Percentiles rank a stretch among this genome's conserved stretches.
phyloP scores from a whole-genome alignment of 306 rosid genomes.

The Glycine soja region DNA sequence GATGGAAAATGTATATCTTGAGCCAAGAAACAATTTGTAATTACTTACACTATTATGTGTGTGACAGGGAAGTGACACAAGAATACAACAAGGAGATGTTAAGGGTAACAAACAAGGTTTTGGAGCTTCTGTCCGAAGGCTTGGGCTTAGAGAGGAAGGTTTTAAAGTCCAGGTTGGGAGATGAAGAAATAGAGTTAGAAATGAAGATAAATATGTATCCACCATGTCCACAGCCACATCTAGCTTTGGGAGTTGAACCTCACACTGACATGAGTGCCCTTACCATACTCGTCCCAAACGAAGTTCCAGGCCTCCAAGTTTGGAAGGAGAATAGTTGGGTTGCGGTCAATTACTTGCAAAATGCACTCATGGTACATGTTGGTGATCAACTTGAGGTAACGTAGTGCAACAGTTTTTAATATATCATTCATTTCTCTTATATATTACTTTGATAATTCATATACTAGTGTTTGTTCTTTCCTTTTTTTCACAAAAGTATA shows the following conservation, averaged over 20 bases:
- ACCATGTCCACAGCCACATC: constrained; percentile 75
- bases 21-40: neutral
- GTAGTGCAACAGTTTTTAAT: too few relatives aligned
- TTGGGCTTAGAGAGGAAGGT: constrained; percentile 55
- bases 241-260: constrained; percentile 77
- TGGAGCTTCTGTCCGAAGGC: constrained; percentile 67
- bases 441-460: neutral
- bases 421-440: neutral
- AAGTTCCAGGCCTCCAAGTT: constrained; percentile 70
- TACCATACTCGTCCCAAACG: constrained; percentile 63
- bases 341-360: constrained; percentile 54
- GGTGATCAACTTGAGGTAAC: constrained; percentile 76
- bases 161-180: constrained; percentile 57
- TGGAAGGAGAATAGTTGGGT: constrained; percentile 63
- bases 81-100: constrained; percentile 62
- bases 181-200: constrained; percentile 58
- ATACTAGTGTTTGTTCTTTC: neutral
- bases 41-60: neutral
- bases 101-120: constrained; percentile 48
- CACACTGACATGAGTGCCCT: constrained; percentile 84
- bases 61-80: constrained; percentile 58
- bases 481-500: neutral
- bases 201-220: constrained; percentile 87
- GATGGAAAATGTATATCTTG: neutral
- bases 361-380: constrained; percentile 63